Conservation (phyloP, 257 asterid species). For the Plantago major region DNA sequence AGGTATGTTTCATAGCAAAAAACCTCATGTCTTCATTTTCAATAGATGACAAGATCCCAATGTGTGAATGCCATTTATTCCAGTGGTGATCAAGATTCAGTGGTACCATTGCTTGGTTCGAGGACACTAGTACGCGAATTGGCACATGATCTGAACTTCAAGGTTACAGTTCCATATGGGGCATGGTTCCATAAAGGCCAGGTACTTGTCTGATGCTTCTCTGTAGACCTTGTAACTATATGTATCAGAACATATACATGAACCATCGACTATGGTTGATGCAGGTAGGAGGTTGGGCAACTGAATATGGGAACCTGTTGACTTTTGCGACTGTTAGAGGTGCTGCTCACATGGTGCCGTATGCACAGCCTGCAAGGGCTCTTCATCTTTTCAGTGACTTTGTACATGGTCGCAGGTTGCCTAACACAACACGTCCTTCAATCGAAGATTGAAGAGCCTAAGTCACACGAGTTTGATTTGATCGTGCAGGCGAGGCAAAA, state of each 20-base stretch:
- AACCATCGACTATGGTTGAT: neutral
- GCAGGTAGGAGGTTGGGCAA: conserved; percentile 93
- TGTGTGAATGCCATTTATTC: neutral
- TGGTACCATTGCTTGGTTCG: conserved; percentile 87
- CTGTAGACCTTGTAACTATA: neutral
- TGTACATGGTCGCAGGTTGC: conserved; percentile 56
- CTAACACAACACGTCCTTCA: conserved; percentile 58
- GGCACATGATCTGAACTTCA: conserved; percentile 61
- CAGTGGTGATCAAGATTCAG: conserved; percentile 99
- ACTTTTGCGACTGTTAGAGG: conserved; percentile 94
- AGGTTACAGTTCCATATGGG: conserved; percentile 79
- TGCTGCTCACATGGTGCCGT: conserved; percentile 98
- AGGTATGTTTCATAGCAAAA: conserved; percentile 35
- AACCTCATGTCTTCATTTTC: neutral
- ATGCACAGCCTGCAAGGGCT: conserved; percentile 91
- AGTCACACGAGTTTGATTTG: neutral
- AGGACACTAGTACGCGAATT: conserved; percentile 88
- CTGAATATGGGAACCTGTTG: conserved; percentile 72
- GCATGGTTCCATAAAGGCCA: conserved; percentile 91
- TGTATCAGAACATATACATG: neutral
- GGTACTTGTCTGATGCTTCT: conserved; percentile 34
- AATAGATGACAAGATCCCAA: conserved; percentile 1
- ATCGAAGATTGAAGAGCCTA: conserved; percentile 26
- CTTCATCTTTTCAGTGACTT: conserved; percentile 75
- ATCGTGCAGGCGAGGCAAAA: neutral